Evolutionary conservation across 768 basidiomycete genomes (phyloP), one percentile per base, ranked within the genome.

Genomic region (Pleurotus giganteus): DNA sequence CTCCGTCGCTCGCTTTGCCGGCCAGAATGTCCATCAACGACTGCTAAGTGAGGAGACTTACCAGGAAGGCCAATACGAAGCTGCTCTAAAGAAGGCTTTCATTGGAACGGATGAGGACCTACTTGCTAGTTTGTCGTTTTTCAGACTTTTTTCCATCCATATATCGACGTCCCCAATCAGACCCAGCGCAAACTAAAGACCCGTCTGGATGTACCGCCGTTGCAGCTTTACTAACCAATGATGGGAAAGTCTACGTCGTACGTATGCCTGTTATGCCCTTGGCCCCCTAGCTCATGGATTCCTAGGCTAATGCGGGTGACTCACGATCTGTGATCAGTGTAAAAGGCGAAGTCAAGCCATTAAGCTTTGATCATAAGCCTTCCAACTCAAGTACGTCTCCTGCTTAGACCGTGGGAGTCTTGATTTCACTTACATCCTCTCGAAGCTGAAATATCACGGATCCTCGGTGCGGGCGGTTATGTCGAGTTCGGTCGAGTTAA

Each of bases 151-250:
- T 53, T 45, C 45, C 36, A 23, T 26, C 36, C 44, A 37, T 57
- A 34, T 6, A 51, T 34, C 51, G 50, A 53, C 56, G 60, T 61
- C 47, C 42, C 37, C 51, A 44, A 45, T 28, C 65, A 95, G 94
- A 93, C 66, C 89, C 94, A 45, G 81, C 84, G 56, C 94, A 91
- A 71, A 82, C 85, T 53, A 83, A 88, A 60, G 97, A 99, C 70
- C 89, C 94, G 2, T 97, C 95, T 7, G 97, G 97, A 7, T 97
- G 94, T 66, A 99, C 97, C 1, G 95, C 97, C 5, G 91, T 98
- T 12, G 86, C 92, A 9, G 89, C 88, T 15, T 72, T 99, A 52
- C 69, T 97, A 37, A 94, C 94, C 9, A 67, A 77, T 26, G 90
- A 96, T 66, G 70, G 73, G 29, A 86, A 88, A 69, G 85, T 96